Evolutionary conservation across 345 rosid species (phyloP).

Genomic region (Arabidopsis suecica): DNA sequence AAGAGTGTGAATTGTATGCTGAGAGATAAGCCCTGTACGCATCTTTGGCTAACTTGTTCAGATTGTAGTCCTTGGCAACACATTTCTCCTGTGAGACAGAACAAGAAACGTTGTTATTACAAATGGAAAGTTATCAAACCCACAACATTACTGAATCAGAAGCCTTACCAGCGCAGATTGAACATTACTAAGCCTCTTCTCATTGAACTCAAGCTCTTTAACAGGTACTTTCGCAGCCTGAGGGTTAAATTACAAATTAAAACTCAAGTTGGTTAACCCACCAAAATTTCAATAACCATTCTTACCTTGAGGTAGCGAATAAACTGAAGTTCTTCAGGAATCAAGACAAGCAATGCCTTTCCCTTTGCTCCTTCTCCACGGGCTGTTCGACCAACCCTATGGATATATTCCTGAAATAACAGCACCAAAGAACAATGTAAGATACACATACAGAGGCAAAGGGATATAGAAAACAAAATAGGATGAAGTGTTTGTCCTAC

Average conservation of each 20-base stretch:
- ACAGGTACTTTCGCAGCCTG: conserved; percentile 96
- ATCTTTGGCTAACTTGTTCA: conserved; percentile 93
- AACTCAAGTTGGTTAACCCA: not conserved
- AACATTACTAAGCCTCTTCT: conserved; percentile 81
- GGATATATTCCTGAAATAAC: conserved; percentile 85
- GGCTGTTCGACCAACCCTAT: conserved; percentile 98
- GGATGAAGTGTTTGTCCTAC: conserved; percentile 31
- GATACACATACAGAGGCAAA: conserved; percentile 5
- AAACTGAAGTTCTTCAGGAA: conserved; percentile 94
- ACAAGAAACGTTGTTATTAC: conserved; percentile 10
- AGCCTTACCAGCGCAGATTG: conserved; percentile 81
- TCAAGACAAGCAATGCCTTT: conserved; percentile 88
- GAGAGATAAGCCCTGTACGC: conserved; percentile 89
- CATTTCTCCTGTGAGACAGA: conserved; percentile 72
- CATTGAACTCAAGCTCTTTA: conserved; percentile 82
- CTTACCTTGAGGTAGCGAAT: conserved; percentile 85
- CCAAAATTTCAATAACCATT: not conserved
- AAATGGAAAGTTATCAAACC: conserved; percentile 9
- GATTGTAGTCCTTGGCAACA: conserved; percentile 68
- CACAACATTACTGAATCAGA: conserved; percentile 2
- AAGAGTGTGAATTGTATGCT: conserved; percentile 95
- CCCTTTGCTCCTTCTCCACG: conserved; percentile 99
- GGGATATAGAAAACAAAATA: not conserved
- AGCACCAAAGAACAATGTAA: conserved; percentile 17
- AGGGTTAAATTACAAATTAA: not conserved